Evolutionary conservation across 805 yeast species (phyloP).

Genomic region (Schwanniomyces polymorphus): DNA sequence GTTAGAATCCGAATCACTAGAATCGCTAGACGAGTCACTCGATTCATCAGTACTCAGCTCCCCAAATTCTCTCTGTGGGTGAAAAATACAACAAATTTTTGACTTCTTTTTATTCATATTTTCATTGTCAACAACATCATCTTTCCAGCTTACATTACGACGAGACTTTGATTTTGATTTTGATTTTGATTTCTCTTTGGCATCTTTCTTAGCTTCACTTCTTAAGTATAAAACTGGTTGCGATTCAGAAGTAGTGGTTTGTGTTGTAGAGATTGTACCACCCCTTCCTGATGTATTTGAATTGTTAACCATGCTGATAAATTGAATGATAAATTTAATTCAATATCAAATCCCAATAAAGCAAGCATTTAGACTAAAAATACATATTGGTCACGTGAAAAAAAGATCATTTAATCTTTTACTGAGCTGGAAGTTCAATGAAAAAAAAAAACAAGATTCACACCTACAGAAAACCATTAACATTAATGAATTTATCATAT

Average conservation of each 20-base stretch:
- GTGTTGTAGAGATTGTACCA: background rate
- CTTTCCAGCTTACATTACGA: conserved; percentile 76
- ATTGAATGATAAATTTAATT: background rate
- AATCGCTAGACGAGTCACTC: conserved; percentile 26
- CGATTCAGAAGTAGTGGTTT: background rate
- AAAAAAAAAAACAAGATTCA: too few species aligned
- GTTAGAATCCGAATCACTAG: conserved; percentile 19
- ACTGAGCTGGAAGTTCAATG: too few species aligned
- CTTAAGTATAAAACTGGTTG: conserved; percentile 17
- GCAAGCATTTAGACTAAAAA: too few species aligned
- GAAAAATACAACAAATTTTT: conserved; percentile 85
- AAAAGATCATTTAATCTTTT: too few species aligned
- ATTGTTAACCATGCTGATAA: background rate
- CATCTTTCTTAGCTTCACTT: conserved; percentile 5
- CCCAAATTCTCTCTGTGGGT: conserved; percentile 68
- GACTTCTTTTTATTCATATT: conserved; percentile 84
- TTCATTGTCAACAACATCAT: conserved; percentile 88
- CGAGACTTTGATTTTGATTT: conserved; percentile 35
- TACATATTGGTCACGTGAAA: too few species aligned
- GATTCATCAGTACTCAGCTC: conserved; percentile 33
- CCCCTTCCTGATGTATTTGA: background rate
- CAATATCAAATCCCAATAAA: background rate
- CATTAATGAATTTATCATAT: too few species aligned
- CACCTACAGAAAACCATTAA: too few species aligned
- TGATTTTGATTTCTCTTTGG: conserved; percentile 15